Percentiles rank a stretch among this genome's conserved stretches.
Evolutionary conservation across 108 stramenopile genomes (phyloP).

Genomic region (Pinguiococcus pyrenoidosus): DNA sequence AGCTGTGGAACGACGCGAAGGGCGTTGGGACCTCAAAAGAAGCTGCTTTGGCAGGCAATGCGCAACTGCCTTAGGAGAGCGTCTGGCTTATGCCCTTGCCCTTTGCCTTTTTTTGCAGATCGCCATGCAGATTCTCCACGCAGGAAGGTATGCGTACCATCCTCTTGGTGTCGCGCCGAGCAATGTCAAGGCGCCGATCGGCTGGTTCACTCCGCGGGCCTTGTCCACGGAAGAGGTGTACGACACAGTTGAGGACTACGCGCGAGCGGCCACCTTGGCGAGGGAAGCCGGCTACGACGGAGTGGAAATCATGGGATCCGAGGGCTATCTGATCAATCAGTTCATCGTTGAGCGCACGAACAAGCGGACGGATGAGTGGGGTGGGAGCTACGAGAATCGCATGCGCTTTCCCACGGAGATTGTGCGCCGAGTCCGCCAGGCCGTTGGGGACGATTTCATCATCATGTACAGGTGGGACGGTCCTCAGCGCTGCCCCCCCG

Average conservation of each 20-base stretch:
- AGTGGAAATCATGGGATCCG: constrained; percentile 93
- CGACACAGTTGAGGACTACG: constrained; percentile 73
- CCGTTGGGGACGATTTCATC: constrained; percentile 73
- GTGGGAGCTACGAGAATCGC: constrained; percentile 76
- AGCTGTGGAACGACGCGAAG: no score
- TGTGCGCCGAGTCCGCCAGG: constrained; percentile 60
- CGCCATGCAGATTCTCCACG: constrained; percentile 76
- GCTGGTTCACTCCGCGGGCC: constrained; percentile 59
- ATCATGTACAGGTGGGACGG: constrained; percentile 93
- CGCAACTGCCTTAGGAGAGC: no score
- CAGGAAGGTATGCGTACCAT: constrained; percentile 86
- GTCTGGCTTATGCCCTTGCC: no score
- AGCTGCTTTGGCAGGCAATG: no score
- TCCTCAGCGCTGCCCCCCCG: background rate
- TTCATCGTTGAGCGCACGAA: constrained; percentile 77
- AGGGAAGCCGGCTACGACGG: constrained; percentile 89
- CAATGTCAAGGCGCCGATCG: constrained; percentile 73
- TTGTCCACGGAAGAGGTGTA: constrained; percentile 52
- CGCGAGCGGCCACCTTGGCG: constrained; percentile 63
- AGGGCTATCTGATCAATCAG: constrained; percentile 94
- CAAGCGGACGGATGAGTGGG: constrained; percentile 75
- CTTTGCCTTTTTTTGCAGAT: no score
- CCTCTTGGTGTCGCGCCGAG: constrained; percentile 75
- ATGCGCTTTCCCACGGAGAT: constrained; percentile 75
- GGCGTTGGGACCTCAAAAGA: no score